Evolutionary conservation across 2,329 filamentous ascomycete species (phyloP), one percentile per base, ranked within the genome.

Genomic region (Fusarium sp.): DNA sequence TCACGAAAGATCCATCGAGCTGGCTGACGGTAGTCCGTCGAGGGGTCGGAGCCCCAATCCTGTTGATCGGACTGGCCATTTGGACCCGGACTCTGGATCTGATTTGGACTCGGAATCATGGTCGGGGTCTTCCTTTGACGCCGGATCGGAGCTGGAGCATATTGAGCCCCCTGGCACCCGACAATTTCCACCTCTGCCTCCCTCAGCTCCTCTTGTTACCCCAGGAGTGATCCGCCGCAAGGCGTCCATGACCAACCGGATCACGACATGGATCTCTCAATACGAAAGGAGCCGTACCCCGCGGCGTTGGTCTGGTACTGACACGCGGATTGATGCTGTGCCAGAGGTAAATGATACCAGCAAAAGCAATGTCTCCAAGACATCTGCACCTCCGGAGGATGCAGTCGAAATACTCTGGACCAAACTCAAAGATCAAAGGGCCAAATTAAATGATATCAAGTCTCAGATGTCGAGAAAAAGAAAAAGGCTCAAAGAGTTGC

Each of bases 321-420:
- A 70, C 25, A 43, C 59, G 9, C 69, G 65, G 20, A 40, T 54
- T 2, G 64, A 65, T 17, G 50, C 65, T 47, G 38, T 62, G 1
- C 61, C 67, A 8, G 71, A 72, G 43, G 65, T 60, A 22, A 47
- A 63, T 22, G 72, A 68, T 32, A 68, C 69, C 12, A 61, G 15
- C 17, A 63, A 64, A 25, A 74, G 78, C 35, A 70, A 72, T 14
- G 35, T 37, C 20, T 59, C 58, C 4, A 69, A 54, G 17, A 62
- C 30, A 17, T 80, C 78, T 8, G 72, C 63, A n/a, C 76, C 69
- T 20, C 76, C 79, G 0, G 78, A 81, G n/a, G 79, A 78, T 20
- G 77, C 79, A 14, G 69, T 84, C n/a, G 80, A 84, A 61, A 33
- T 75, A 12, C 72, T 84, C 6, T 84, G 83, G 83, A 75, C 79